Evolutionary conservation across 176 grass and related monocot species (phyloP), one percentile per base, ranked within the genome.

Genomic region (Eleusine coracana): DNA sequence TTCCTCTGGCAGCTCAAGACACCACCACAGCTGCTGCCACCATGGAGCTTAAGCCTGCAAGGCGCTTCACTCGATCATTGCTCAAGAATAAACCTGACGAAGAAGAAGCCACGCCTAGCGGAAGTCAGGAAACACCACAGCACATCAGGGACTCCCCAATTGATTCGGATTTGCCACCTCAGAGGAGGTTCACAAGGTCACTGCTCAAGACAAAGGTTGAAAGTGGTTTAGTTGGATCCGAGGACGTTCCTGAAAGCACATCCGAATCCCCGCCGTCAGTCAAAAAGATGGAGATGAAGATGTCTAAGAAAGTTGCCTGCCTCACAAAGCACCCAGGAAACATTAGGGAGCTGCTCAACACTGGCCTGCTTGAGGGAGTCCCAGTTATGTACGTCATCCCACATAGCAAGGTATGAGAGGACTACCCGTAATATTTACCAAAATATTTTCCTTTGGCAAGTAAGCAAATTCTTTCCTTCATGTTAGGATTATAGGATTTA

Each of bases 241-340:
- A 91, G 18, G 89, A 84, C 27, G 68, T 54, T 7, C 37, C 41
- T 10, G 85, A 87, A 51, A 80, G 46, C 14, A 13, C 81, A 31
- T 84, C 81, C 6, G 56, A 87, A 7, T 84, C 81, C 29, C 77
- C 89, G 65, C 65, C 85, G n/a, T 71, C 75, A 5, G 84, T 87
- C 6, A 87, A 87, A 54, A 90, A 91, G 70, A 87, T 91, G 89
- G 89, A 91, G 70, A 87, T 91, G 89, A 91, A 91, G 76, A 91
- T 91, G 89, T 91, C 89, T 31, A 91, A 91, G 85, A 91, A 91
- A 78, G 85, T 91, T 66, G 85, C 81, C 29, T 90, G 83, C 44
- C 54, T 84, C 62, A 87, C 85, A 16, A 91, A 84, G 70, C 89
- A 75, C 62, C 89, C 89, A 67, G 58, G 45, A 44, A 91, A 84